Evolutionary conservation across 306 rosid species (phyloP), one percentile per base, ranked within the genome.

Genomic region (Cicer cuneatum): DNA sequence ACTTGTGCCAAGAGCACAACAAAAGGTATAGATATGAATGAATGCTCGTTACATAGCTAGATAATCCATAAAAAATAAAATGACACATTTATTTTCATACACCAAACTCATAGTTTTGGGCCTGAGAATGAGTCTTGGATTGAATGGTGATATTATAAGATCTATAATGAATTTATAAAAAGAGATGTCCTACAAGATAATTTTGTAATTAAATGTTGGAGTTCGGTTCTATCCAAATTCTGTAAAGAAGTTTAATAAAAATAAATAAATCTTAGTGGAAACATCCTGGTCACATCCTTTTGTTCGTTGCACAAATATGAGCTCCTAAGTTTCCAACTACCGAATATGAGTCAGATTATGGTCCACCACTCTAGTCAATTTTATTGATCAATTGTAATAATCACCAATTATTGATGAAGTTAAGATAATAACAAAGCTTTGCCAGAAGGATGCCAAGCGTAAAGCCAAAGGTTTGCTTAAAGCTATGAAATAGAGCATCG

Each of bases 271-370:
- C 15, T 43, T 7, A 71, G 29, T 53, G 51, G 42, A 72, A 56
- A 41, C 66, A 56, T 47, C 46, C 74, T 37, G 65, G 75, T 45
- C 52, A 16, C 41, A n/a, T 52, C 52, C 52, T 35, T 61, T 59
- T 59, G 42, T 69, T 42, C 15, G 29, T 66, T 35, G 29, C 8
- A 14, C 70, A 57, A 47, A 64, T 71, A 51, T 75, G 40, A 60
- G 53, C 16, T 53, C 78, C 56, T 69, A 76, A 60, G 53, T 10
- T 53, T 78, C 62, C 64, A 76, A 76, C 67, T 15, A 66, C 62
- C 67, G 37, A 67, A 51, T 49, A 49, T 46, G 66, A 45, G 49
- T 40, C 46, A 71, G 54, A 77, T 67, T 61, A 73, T 82, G 78
- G 81, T 40, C 85, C 75, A 77, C 78, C 5, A 6, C 33, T 24